Conservation (phyloP, 164 flowering plant genomes). For the Euptelea pleiosperma region DNA sequence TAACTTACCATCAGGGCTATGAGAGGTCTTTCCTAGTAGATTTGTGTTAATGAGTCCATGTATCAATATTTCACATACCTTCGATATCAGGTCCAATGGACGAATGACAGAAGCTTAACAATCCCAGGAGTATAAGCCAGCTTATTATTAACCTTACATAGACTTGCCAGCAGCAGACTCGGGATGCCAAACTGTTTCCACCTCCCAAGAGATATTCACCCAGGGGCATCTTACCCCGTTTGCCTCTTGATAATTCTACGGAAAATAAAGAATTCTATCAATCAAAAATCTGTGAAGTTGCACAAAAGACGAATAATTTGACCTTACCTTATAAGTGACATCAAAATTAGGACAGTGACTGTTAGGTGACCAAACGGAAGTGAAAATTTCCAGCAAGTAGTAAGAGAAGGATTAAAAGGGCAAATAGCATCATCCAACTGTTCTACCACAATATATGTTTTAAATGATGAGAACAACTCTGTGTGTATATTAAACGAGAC, state of each 20-base stretch:
- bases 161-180: conserved; percentile 13
- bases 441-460: too few relatives aligned
- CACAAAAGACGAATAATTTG: neutral
- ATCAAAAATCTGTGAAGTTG: neutral
- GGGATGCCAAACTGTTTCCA: conserved; percentile 10
- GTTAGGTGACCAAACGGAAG: neutral
- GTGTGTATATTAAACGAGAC: too few relatives aligned
- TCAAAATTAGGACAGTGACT: too few relatives aligned
- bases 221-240: conserved; percentile 8
- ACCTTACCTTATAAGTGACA: neutral
- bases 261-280: neutral
- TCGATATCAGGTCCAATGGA: conserved; percentile 44
- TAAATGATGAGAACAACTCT: too few relatives aligned
- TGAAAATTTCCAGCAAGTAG: too few relatives aligned
- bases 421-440: too few relatives aligned
- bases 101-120: conserved; percentile 24
- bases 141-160: conserved; percentile 13
- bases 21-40: neutral
- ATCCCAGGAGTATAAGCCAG: conserved; percentile 27
- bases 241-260: conserved; percentile 10
- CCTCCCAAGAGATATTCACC: conserved; percentile 10
- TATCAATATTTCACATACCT: conserved; percentile 26
- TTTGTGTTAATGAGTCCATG: neutral
- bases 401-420: neutral
- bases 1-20: too few relatives aligned